Evolutionary conservation across 768 basidiomycete species (phyloP).

Genomic region (Trametes elegans): DNA sequence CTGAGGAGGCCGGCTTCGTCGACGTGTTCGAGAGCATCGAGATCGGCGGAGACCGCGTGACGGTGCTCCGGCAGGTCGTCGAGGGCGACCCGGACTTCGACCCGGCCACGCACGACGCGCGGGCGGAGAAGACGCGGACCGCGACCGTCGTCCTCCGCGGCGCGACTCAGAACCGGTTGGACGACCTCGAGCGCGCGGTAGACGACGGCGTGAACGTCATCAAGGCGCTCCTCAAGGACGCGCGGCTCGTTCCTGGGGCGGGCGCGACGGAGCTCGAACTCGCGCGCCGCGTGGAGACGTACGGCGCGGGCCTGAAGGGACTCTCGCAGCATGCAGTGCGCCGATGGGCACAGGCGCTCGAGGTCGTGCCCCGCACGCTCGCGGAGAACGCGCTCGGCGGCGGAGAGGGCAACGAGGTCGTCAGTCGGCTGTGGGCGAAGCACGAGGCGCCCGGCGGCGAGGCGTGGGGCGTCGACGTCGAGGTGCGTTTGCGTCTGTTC

Average conservation of each 20-base stretch:
- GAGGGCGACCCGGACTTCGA: conserved; percentile 66
- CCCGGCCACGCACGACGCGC: conserved; percentile 29
- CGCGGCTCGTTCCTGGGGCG: conserved; percentile 88
- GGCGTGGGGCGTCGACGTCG: conserved; percentile 84
- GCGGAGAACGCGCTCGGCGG: conserved; percentile 94
- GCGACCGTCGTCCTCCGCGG: conserved; percentile 95
- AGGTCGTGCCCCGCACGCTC: conserved; percentile 88
- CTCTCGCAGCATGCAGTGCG: conserved; percentile 92
- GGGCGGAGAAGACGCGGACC: conserved; percentile 76
- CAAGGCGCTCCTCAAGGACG: conserved; percentile 88
- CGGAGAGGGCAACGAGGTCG: conserved; percentile 89
- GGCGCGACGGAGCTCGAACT: conserved; percentile 94
- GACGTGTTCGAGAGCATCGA: conserved; percentile 96
- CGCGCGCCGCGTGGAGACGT: conserved; percentile 78
- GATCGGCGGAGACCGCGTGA: conserved; percentile 97
- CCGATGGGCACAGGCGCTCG: conserved; percentile 84
- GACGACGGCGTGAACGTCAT: conserved; percentile 98
- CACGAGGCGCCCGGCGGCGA: conserved; percentile 77
- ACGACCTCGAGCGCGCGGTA: conserved; percentile 94
- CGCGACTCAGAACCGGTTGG: conserved; percentile 90
- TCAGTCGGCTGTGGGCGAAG: conserved; percentile 86
- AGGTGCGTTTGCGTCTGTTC: conserved; percentile 46
- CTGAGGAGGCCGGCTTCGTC: conserved; percentile 92
- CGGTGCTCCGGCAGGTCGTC: conserved; percentile 84
- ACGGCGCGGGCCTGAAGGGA: conserved; percentile 86